Base-by-base conservation (phyloP, 805 yeast genomes). In the Pichia gijzeniarum region DNA sequence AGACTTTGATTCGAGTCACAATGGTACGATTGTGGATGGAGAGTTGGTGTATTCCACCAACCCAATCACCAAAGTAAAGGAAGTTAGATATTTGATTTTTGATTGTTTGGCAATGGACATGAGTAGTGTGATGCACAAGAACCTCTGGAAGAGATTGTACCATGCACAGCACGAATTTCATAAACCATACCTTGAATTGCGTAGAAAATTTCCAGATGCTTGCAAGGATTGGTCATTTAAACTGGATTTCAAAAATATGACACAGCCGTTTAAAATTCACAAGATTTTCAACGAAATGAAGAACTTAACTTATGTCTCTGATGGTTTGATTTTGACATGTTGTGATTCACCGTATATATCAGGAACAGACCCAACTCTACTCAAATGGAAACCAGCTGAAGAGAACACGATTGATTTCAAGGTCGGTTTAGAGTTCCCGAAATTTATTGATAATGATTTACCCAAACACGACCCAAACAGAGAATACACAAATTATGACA, bases 351-450 rank as follows among this genome's bases (percentile, higher is more conserved):
- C 96, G 0, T 93, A 93, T 64, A 71, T 78, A 3, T 79, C 82
- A 51, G 98, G 98, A 13, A 91, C 98, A 1, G 98, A 93, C 62
- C 74, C 79, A 0, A 78, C 88, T 6, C 69, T 93, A 41, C 67
- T 93, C 45, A 93, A 95, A 65, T 93, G 99, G 99, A 93, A 93
- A 59, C 98, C 99, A 2, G 87, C 95, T 12, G 86, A 86, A 51
- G 99, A 91, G 63, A 95, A 93, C 56, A 84, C 97, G 0, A 78
- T 95, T 37, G 99, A 93, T 64, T 93, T 87, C 65, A 81, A 81
- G 59, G 63, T 93, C 48, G 71, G 72, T 30, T 63, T 88, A 48
- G 73, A 73, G 31, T 85, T 86, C 55, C 77, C 80, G 16, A 54
- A 64, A 8, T 79, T 54, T 54, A 73, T 73, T 38, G 91, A 85